A percentile compares a stretch with the other conserved stretches of the same genome.
phyloP scores from a whole-genome alignment of 2,329 filamentous ascomycete species.

The Phialemonium atrogriseum region DNA sequence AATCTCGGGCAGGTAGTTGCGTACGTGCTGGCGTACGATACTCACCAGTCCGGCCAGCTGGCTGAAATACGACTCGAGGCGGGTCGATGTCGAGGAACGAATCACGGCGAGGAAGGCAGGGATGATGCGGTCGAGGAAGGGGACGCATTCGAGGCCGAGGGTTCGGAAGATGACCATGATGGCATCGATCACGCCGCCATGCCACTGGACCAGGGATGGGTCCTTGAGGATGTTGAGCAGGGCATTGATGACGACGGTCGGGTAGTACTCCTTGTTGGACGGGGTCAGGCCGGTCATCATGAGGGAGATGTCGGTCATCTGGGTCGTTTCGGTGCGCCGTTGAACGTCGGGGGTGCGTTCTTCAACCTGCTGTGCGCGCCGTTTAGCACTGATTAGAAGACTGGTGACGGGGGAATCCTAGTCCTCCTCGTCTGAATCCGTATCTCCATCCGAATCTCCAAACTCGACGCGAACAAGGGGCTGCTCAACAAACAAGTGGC shows the following conservation, averaged over 20 bases:
- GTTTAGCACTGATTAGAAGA: constrained; percentile 10
- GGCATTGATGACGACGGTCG: constrained; percentile 94
- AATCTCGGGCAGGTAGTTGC: constrained; percentile 81
- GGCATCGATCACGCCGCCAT: constrained; percentile 89
- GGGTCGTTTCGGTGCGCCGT: constrained; percentile 51
- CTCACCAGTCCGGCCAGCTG: constrained; percentile 88
- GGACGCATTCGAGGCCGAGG: constrained; percentile 88
- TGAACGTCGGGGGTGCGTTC: constrained; percentile 81
- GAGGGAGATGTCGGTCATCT: constrained; percentile 84
- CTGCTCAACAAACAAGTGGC: constrained; percentile 6
- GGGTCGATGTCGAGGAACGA: constrained; percentile 64
- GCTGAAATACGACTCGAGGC: constrained; percentile 94
- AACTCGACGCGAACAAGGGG: not conserved
- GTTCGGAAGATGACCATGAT: constrained; percentile 99
- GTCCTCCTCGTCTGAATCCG: constrained; percentile 8
- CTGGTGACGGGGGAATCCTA: no score
- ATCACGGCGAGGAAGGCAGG: constrained; percentile 91
- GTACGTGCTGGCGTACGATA: constrained; percentile 93
- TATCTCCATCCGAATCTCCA: constrained; percentile 4
- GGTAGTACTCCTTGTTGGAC: constrained; percentile 97
- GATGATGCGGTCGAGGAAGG: constrained; percentile 88
- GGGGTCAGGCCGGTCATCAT: constrained; percentile 98
- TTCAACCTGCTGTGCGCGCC: constrained; percentile 59
- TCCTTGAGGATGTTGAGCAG: constrained; percentile 89
- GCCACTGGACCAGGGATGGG: constrained; percentile 79